Evolutionary conservation across 345 rosid species (phyloP).

Genomic region (Ceriops tagal): DNA sequence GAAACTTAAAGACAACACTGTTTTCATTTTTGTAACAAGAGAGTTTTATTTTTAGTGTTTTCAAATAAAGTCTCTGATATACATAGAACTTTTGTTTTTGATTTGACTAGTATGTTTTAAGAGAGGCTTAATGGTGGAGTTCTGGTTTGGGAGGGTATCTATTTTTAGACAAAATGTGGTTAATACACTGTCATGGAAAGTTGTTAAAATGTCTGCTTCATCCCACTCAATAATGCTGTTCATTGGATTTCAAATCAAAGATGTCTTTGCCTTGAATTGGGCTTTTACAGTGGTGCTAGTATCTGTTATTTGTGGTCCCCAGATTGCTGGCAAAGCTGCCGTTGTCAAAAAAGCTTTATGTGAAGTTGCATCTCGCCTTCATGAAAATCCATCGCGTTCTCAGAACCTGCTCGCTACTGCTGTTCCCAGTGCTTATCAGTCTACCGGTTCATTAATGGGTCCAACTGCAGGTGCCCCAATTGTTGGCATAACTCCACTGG

Average conservation of each 20-base stretch:
- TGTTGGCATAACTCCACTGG: slow-evolving; percentile 75
- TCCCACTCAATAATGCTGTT: neutral
- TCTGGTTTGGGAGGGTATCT: no score
- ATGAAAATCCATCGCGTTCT: slow-evolving; percentile 84
- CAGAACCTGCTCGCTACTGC: slow-evolving; percentile 76
- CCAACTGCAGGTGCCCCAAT: slow-evolving; percentile 59
- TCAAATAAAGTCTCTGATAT: no score
- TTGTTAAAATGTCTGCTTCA: neutral
- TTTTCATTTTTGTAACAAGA: neutral
- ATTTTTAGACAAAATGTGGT: no score
- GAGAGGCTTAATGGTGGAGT: no score
- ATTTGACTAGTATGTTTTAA: no score
- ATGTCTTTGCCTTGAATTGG: neutral
- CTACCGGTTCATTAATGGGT: slow-evolving; percentile 57
- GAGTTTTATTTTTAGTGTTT: no score
- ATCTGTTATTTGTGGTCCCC: slow-evolving; percentile 9
- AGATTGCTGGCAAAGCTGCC: slow-evolving; percentile 82
- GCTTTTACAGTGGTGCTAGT: neutral
- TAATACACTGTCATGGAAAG: neutral
- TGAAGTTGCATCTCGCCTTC: slow-evolving; percentile 81
- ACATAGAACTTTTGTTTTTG: no score
- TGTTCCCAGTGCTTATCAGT: slow-evolving; percentile 45
- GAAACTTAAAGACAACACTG: neutral
- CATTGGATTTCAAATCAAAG: neutral
- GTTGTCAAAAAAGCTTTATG: slow-evolving; percentile 76